A percentile compares a stretch with the other conserved stretches of the same genome.
These are phyloP conservation scores for Jackrogersella minutella DNA, from an alignment of 495 filamentous ascomycete genomes.

Conservation along the genomic window DNA sequence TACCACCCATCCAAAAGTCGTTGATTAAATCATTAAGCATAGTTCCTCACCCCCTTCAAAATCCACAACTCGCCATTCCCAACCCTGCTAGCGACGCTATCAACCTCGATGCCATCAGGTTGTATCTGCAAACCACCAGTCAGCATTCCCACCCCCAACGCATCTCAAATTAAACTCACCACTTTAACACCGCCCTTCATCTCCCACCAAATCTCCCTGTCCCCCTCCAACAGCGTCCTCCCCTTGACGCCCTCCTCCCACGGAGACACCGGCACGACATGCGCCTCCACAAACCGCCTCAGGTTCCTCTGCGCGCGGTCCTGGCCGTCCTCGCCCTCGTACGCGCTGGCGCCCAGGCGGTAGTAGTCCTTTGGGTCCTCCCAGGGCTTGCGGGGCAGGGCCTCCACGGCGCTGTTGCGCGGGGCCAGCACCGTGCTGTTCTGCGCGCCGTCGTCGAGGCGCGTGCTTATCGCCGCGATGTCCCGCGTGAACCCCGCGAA, in stretches of 20 bases:
- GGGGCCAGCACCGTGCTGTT: conserved; percentile 95
- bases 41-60: conserved; percentile 72
- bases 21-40: conserved; percentile 44
- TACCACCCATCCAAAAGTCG: neutral
- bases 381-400: conserved; percentile 90
- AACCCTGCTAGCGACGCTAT: conserved; percentile 72
- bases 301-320: conserved; percentile 83
- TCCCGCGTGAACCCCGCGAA: conserved; percentile 88
- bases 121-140: conserved; percentile 66
- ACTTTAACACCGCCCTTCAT: conserved; percentile 74
- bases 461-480: conserved; percentile 72
- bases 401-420: conserved; percentile 79
- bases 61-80: conserved; percentile 89
- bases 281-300: conserved; percentile 84
- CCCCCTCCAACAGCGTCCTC: conserved; percentile 70
- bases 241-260: conserved; percentile 81
- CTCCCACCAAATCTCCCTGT: conserved; percentile 80
- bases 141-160: neutral
- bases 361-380: conserved; percentile 85
- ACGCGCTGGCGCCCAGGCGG: conserved; percentile 75
- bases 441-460: conserved; percentile 69
- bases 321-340: conserved; percentile 79
- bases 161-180: conserved; percentile 55
- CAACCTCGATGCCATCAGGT: conserved; percentile 79
- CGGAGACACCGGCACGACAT: conserved; percentile 78